Evolutionary conservation across 768 basidiomycete genomes (phyloP).

Genomic region (Mycena haematopus): DNA sequence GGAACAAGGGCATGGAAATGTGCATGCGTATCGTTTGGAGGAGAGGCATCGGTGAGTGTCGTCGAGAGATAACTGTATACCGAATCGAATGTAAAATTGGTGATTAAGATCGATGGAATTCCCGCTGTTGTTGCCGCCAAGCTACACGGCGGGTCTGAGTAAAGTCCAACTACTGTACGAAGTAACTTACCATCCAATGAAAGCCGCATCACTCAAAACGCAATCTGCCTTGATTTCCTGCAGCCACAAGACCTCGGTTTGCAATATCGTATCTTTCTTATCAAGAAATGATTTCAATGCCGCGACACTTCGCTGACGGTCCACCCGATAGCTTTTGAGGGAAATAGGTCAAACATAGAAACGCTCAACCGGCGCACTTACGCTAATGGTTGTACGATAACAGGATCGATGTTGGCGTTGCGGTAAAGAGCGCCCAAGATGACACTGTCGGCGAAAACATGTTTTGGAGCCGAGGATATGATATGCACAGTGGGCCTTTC

Average conservation of each 20-base stretch:
- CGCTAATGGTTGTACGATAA: slow-evolving; percentile 83
- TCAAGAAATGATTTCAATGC: slow-evolving; percentile 64
- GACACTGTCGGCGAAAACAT: slow-evolving; percentile 72
- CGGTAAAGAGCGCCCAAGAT: slow-evolving; percentile 70
- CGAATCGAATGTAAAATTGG: slow-evolving; percentile 87
- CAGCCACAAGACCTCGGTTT: slow-evolving; percentile 66
- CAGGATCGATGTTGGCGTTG: slow-evolving; percentile 76
- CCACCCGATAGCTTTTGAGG: slow-evolving; percentile 66
- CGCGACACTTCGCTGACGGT: slow-evolving; percentile 71
- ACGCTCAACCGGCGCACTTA: slow-evolving; percentile 42
- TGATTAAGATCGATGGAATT: slow-evolving; percentile 75
- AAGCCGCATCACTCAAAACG: slow-evolving; percentile 80
- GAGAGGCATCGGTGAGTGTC: slow-evolving; percentile 49
- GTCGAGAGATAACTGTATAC: slow-evolving; percentile 81
- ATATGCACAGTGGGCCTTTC: slow-evolving; percentile 61
- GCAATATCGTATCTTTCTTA: slow-evolving; percentile 59
- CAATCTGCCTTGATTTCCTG: slow-evolving; percentile 54
- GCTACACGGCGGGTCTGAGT: slow-evolving; percentile 41
- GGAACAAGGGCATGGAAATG: slow-evolving; percentile 43
- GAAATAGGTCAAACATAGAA: slow-evolving; percentile 16
- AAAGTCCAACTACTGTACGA: neutral
- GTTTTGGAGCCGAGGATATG: slow-evolving; percentile 75
- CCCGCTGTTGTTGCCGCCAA: slow-evolving; percentile 68
- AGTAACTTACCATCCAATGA: slow-evolving; percentile 70
- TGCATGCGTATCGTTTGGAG: slow-evolving; percentile 22